phyloP scores from a whole-genome alignment of 768 basidiomycete species.

The Tricholoma sp. region DNA sequence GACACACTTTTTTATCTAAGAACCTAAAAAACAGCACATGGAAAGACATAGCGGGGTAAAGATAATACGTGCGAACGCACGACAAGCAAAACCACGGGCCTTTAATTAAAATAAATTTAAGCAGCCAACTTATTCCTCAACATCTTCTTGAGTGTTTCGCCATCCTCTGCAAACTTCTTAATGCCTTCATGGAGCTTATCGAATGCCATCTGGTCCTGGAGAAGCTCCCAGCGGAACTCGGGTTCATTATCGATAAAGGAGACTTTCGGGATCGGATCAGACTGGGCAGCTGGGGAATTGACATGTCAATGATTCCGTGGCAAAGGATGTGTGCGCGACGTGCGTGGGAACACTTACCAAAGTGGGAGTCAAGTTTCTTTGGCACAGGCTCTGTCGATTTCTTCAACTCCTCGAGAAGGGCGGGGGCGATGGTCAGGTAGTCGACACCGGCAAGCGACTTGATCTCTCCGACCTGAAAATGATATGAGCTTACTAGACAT shows the following conservation, averaged over 20 bases:
- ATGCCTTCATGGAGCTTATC: slow-evolving; percentile 99
- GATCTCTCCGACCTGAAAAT: slow-evolving; percentile 77
- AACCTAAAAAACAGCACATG: not conserved
- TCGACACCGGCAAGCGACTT: slow-evolving; percentile 93
- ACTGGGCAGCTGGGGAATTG: slow-evolving; percentile 39
- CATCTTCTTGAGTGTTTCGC: slow-evolving; percentile 78
- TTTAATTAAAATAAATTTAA: slow-evolving; percentile 17
- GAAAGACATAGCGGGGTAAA: not conserved
- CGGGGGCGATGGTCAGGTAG: slow-evolving; percentile 93
- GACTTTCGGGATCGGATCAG: slow-evolving; percentile 71
- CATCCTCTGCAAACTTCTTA: slow-evolving; percentile 97
- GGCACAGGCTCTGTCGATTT: slow-evolving; percentile 72
- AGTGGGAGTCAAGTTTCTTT: slow-evolving; percentile 70
- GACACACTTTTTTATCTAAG: too few relatives aligned
- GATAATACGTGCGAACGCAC: not conserved
- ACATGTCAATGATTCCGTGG: not conserved
- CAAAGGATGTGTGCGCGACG: not conserved
- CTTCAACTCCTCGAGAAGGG: slow-evolving; percentile 90
- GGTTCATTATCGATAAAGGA: slow-evolving; percentile 88
- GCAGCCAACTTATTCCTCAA: slow-evolving; percentile 67
- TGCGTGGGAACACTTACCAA: slow-evolving; percentile 38
- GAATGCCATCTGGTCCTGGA: slow-evolving; percentile 96
- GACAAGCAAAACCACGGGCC: not conserved
- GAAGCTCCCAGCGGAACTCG: slow-evolving; percentile 92
- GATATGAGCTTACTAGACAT: slow-evolving; percentile 5